Percentiles rank a stretch among this genome's conserved stretches.
Conservation (phyloP, 345 rosid genomes). For the Pistacia atlantica region DNA sequence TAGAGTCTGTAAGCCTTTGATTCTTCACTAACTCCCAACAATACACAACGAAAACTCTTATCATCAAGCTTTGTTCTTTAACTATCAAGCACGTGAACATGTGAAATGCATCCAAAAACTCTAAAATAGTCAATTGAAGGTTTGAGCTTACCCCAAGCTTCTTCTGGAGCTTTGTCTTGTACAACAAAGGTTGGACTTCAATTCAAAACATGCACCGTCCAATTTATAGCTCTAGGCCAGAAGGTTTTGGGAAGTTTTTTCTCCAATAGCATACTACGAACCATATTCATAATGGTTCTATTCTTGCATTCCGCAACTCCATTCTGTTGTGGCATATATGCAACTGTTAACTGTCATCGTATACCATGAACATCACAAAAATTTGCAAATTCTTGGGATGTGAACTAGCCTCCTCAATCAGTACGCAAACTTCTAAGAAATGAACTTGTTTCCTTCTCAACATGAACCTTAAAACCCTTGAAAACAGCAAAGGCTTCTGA, state of each 20-base stretch:
- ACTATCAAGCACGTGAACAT: background rate
- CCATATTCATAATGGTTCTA: no score
- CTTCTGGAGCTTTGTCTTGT: background rate
- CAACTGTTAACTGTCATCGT: background rate
- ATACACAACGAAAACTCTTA: no score
- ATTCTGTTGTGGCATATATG: background rate
- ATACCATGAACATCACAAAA: background rate
- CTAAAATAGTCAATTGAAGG: background rate
- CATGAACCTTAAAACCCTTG: background rate
- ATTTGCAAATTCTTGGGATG: background rate
- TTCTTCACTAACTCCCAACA: no score
- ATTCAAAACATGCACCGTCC: no score
- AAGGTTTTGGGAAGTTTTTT: no score
- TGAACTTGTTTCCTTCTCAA: background rate
- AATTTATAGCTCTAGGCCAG: no score
- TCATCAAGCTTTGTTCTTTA: no score
- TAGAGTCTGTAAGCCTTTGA: no score
- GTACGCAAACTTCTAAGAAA: background rate
- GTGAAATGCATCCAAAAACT: background rate
- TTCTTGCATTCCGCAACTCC: no score
- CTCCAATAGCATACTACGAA: no score
- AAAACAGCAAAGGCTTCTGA: no score
- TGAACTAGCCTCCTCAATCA: background rate
- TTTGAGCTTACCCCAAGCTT: background rate
- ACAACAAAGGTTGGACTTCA: no score